Evolutionary conservation across 176 grass and related monocot genomes (phyloP).

Genomic region (Musa beccarii): DNA sequence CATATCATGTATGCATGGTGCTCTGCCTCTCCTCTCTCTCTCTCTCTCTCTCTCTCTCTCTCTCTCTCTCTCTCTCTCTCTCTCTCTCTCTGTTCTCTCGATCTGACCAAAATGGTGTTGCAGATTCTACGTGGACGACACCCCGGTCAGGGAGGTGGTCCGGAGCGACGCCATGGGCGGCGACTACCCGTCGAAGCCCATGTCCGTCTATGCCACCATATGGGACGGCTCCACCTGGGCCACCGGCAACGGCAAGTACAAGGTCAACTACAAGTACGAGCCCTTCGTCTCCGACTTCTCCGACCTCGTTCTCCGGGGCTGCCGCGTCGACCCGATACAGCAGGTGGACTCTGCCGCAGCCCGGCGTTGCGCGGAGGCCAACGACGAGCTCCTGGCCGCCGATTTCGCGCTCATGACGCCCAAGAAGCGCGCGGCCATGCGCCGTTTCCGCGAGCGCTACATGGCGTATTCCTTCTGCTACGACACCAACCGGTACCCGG

Average conservation of each 20-base stretch:
- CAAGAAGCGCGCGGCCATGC: slow-evolving; percentile 5
- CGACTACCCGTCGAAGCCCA: slow-evolving; percentile 9
- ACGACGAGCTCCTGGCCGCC: neutral
- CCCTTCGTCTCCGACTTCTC: slow-evolving; percentile 7
- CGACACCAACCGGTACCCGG: neutral
- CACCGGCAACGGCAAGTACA: slow-evolving; percentile 4
- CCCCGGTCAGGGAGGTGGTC: neutral
- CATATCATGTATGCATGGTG: neutral
- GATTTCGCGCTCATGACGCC: slow-evolving; percentile 3
- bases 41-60: neutral
- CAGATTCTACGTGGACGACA: slow-evolving; percentile 1
- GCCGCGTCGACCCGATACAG: neutral
- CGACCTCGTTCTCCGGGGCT: slow-evolving; percentile 2
- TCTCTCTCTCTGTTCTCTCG: neutral
- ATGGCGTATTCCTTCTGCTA: slow-evolving; percentile 4
- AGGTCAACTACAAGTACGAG: slow-evolving; percentile 3
- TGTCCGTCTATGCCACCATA: neutral
- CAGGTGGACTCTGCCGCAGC: neutral
- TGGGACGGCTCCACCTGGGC: slow-evolving; percentile 5
- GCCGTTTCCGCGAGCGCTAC: neutral
- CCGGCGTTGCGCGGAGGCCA: neutral
- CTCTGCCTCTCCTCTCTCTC: neutral
- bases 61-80: neutral
- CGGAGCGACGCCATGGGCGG: slow-evolving; percentile 1
- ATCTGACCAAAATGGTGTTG: neutral